phyloP scores from a whole-genome alignment of 2,329 filamentous ascomycete species.

The Coniosporium tulheliwenetii region DNA sequence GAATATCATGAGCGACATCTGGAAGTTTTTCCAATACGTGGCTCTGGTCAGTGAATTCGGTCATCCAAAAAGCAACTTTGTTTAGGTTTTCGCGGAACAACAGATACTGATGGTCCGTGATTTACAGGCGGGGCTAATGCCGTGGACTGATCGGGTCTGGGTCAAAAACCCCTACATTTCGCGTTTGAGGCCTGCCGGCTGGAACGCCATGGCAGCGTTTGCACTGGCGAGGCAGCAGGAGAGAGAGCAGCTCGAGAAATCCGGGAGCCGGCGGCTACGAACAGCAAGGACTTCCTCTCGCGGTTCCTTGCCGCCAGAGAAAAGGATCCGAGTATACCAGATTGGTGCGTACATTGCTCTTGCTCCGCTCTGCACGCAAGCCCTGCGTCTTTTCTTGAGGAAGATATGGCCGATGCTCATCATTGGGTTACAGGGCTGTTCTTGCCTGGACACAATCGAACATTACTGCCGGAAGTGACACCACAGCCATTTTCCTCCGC shows the following conservation, averaged over 20 bases:
- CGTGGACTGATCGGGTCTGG: too few species aligned
- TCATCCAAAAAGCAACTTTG: too few species aligned
- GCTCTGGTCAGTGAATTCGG: slow-evolving; percentile 20
- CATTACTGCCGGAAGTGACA: slow-evolving; percentile 27
- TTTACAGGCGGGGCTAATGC: too few species aligned
- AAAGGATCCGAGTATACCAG: too few species aligned
- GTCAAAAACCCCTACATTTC: too few species aligned
- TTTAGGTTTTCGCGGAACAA: too few species aligned
- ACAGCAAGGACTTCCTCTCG: slow-evolving; percentile 20
- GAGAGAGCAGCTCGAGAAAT: slow-evolving; percentile 16
- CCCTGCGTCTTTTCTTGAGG: slow-evolving; percentile 12
- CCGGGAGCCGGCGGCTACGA: slow-evolving; percentile 13
- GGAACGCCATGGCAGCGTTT: too few species aligned
- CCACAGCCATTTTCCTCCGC: slow-evolving; percentile 22
- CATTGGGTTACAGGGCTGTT: slow-evolving; percentile 19
- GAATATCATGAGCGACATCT: slow-evolving; percentile 16
- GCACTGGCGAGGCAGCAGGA: too few species aligned
- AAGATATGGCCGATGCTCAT: slow-evolving; percentile 12
- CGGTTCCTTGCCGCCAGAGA: slow-evolving; percentile 19
- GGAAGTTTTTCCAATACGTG: slow-evolving; percentile 15
- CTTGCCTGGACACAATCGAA: slow-evolving; percentile 20
- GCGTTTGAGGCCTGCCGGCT: too few species aligned
- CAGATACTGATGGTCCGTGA: too few species aligned
- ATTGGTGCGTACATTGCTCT: slow-evolving; percentile 16
- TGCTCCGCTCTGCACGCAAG: slow-evolving; percentile 13